Conservation (phyloP, 768 basidiomycete genomes). For the Cystobasidium ongulense region DNA sequence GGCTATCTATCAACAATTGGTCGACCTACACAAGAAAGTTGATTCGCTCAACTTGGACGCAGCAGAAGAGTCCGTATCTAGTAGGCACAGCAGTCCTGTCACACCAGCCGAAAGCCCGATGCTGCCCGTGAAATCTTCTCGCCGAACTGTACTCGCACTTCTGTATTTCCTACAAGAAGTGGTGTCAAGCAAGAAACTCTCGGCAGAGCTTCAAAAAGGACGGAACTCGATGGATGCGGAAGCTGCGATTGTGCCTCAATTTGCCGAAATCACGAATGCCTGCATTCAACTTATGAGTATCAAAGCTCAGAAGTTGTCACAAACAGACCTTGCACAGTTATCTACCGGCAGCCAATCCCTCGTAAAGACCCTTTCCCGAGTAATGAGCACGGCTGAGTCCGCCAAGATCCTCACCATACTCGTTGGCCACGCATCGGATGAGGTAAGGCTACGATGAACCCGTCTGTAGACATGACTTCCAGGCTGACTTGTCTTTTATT, state of each 20-base stretch:
- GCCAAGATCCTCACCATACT: neutral
- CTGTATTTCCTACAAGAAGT: conserved; percentile 53
- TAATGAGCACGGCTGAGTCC: neutral
- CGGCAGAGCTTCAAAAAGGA: neutral
- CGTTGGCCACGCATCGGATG: neutral
- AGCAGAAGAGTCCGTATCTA: conserved; percentile 34
- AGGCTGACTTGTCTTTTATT: neutral
- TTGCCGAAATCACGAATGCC: neutral
- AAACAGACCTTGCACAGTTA: conserved; percentile 33
- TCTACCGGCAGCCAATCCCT: neutral
- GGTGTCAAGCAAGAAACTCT: conserved; percentile 40
- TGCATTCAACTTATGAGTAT: neutral
- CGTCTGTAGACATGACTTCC: neutral
- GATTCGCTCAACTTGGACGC: conserved; percentile 51
- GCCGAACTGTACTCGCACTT: conserved; percentile 54
- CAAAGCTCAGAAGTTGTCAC: conserved; percentile 31
- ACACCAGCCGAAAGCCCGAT: conserved; percentile 39
- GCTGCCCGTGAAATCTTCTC: conserved; percentile 46
- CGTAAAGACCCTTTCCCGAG: neutral
- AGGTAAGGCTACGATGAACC: neutral
- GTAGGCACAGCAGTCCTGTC: conserved; percentile 23
- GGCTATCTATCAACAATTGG: neutral
- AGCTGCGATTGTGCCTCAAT: neutral
- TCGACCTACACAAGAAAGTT: conserved; percentile 42
- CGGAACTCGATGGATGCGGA: neutral